Evolutionary conservation across 1,284 basidiomycete species (phyloP).

Genomic region (Papiliotrema nemorosa): DNA sequence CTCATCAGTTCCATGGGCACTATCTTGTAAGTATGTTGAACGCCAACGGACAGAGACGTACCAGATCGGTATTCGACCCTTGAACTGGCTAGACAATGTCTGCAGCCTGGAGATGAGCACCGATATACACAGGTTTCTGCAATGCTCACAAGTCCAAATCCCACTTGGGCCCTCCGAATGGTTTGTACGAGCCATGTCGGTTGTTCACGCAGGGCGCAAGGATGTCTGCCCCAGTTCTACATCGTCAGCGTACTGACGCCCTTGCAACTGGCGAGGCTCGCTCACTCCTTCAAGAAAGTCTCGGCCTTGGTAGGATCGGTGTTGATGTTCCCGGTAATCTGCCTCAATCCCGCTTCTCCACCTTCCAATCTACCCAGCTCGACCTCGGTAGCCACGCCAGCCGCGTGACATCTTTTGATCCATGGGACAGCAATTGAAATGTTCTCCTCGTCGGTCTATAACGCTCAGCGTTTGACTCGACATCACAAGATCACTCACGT

Average conservation of each 20-base stretch:
- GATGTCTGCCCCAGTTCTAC: slow-evolving; percentile 49
- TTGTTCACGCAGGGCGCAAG: slow-evolving; percentile 52
- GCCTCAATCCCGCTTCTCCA: slow-evolving; percentile 51
- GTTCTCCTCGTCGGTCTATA: slow-evolving; percentile 47
- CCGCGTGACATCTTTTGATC: slow-evolving; percentile 40
- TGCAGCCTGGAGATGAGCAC: slow-evolving; percentile 2
- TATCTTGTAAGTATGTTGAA: neutral
- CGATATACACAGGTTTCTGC: neutral
- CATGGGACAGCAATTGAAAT: slow-evolving; percentile 44
- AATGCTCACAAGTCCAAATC: slow-evolving; percentile 41
- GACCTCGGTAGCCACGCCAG: slow-evolving; percentile 52
- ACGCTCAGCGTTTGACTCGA: neutral
- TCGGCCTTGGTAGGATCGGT: slow-evolving; percentile 51
- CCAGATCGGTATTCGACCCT: slow-evolving; percentile 13
- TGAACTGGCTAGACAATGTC: slow-evolving; percentile 13
- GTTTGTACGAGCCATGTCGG: slow-evolving; percentile 50
- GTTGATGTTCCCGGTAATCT: slow-evolving; percentile 49
- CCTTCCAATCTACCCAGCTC: slow-evolving; percentile 52
- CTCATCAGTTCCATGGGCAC: slow-evolving; percentile 49
- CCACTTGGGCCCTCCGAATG: slow-evolving; percentile 42
- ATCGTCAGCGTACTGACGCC: neutral
- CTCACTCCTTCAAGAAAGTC: slow-evolving; percentile 43
- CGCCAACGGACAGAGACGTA: neutral
- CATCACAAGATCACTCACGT: slow-evolving; percentile 14
- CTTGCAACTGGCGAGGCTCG: slow-evolving; percentile 7